Evolutionary conservation across 163 green algal species (phyloP), one percentile per base, ranked within the genome.

Genomic region (Volvox carteri): DNA sequence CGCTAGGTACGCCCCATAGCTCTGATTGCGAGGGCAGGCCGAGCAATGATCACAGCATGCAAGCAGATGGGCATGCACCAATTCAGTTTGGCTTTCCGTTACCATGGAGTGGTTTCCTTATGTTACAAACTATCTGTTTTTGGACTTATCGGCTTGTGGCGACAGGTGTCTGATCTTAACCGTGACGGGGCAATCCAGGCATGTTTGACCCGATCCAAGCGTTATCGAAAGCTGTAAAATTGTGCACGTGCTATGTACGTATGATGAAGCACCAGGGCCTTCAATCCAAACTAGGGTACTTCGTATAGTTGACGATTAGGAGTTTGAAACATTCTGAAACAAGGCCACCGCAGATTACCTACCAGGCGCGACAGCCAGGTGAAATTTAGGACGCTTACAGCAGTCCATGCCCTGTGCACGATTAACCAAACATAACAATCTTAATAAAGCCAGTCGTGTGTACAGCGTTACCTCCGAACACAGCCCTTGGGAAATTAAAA

Each of bases 1-100:
- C 12, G 21, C 85, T 33, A 85, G n/a, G 72, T 85, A 90, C 1
- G 39, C 37, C 30, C 56, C 41, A 67, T 88, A 90, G 23, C 52
- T 50, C 67, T 74, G 56, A n/a, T n/a, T n/a, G n/a, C n/a, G n/a
- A n/a, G n/a, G n/a, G n/a, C n/a, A n/a, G n/a, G n/a, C n/a, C n/a
- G n/a, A n/a, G n/a, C n/a, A n/a, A n/a, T n/a, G n/a, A n/a, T n/a
- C n/a, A n/a, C n/a, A n/a, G n/a, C n/a, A n/a, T n/a, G n/a, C n/a
- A n/a, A n/a, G n/a, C n/a, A n/a, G n/a, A n/a, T n/a, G n/a, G n/a
- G n/a, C n/a, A n/a, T n/a, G n/a, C n/a, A n/a, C n/a, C n/a, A n/a
- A n/a, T n/a, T n/a, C n/a, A 25, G 18, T 30, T 16, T 19, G 37
- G 68, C 8, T 4, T 14, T n/a, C 2, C 68, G 35, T 11, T 44